Evolutionary conservation across 2,329 filamentous ascomycete genomes (phyloP).

Genomic region (Arthrinium phaeospermum): DNA sequence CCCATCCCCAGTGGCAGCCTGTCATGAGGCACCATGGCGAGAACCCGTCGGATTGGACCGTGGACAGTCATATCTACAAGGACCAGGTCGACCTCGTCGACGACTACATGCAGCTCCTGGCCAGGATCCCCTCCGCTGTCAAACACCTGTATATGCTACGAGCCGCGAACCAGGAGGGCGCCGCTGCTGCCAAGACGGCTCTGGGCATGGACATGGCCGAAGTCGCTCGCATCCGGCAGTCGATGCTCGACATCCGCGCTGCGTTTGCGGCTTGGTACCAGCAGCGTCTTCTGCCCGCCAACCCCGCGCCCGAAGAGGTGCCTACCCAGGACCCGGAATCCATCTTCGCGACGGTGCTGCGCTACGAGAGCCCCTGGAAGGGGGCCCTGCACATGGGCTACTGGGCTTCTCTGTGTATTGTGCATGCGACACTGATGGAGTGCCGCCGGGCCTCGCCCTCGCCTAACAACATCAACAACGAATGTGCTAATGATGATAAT

Average conservation of each 20-base stretch:
- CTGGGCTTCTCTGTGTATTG: slow-evolving; percentile 47
- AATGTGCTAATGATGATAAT: neutral
- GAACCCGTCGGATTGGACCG: slow-evolving; percentile 24
- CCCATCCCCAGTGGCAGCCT: slow-evolving; percentile 42
- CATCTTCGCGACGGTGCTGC: slow-evolving; percentile 40
- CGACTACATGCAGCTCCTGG: slow-evolving; percentile 41
- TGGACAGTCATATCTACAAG: slow-evolving; percentile 30
- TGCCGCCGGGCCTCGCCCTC: slow-evolving; percentile 32
- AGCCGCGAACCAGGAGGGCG: slow-evolving; percentile 34
- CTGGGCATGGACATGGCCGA: slow-evolving; percentile 34
- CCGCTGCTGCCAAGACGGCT: slow-evolving; percentile 32
- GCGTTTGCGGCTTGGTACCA: slow-evolving; percentile 42
- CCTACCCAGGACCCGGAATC: slow-evolving; percentile 38
- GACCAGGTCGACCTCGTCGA: slow-evolving; percentile 37
- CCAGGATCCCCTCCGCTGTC: slow-evolving; percentile 42
- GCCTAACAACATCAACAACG: too few species aligned
- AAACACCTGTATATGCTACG: slow-evolving; percentile 41
- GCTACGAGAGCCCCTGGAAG: slow-evolving; percentile 40
- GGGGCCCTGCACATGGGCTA: slow-evolving; percentile 44
- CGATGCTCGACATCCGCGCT: slow-evolving; percentile 36
- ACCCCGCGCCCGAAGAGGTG: slow-evolving; percentile 36
- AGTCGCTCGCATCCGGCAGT: slow-evolving; percentile 36
- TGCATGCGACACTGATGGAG: slow-evolving; percentile 44
- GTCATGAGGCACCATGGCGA: slow-evolving; percentile 32
- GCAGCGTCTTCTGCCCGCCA: slow-evolving; percentile 31